Conservation (phyloP, 1,139 yeast species). For the Pneumocystis murina region DNA sequence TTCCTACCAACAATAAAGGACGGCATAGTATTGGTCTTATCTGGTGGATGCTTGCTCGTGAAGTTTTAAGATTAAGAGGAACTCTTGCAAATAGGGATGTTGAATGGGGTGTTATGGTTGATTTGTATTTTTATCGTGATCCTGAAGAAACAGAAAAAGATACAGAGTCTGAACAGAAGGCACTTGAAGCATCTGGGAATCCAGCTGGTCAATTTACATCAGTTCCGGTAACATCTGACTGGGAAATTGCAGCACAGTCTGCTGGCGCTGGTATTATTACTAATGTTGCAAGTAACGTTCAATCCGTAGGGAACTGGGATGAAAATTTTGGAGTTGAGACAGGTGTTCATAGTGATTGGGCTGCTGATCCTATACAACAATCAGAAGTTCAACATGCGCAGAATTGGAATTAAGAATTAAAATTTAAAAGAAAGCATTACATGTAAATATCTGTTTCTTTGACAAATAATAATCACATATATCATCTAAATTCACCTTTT, state of each 20-base stretch:
- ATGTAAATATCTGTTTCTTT: background rate
- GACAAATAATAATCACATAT: background rate
- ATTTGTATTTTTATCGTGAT: slow-evolving; percentile 98
- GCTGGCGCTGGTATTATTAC: background rate
- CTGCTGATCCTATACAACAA: slow-evolving; percentile 23
- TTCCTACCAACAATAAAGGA: slow-evolving; percentile 99
- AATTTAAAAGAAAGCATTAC: background rate
- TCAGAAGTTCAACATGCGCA: background rate
- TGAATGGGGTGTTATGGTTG: slow-evolving; percentile 99
- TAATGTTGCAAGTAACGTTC: background rate
- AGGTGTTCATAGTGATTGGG: slow-evolving; percentile 69
- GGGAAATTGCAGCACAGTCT: background rate
- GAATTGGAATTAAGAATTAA: background rate
- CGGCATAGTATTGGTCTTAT: slow-evolving; percentile 98
- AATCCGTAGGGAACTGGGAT: slow-evolving; percentile 24
- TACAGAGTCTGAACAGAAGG: slow-evolving; percentile 39
- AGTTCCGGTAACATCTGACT: background rate
- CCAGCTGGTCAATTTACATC: slow-evolving; percentile 33
- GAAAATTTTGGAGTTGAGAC: slow-evolving; percentile 36
- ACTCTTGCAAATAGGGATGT: slow-evolving; percentile 92
- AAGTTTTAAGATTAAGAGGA: slow-evolving; percentile 98
- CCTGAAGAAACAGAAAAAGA: slow-evolving; percentile 93
- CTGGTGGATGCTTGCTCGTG: slow-evolving; percentile 99
- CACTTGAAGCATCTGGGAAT: slow-evolving; percentile 49
- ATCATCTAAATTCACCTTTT: background rate